Conservation (phyloP, 768 basidiomycete genomes). For the Amanita inopinata region DNA sequence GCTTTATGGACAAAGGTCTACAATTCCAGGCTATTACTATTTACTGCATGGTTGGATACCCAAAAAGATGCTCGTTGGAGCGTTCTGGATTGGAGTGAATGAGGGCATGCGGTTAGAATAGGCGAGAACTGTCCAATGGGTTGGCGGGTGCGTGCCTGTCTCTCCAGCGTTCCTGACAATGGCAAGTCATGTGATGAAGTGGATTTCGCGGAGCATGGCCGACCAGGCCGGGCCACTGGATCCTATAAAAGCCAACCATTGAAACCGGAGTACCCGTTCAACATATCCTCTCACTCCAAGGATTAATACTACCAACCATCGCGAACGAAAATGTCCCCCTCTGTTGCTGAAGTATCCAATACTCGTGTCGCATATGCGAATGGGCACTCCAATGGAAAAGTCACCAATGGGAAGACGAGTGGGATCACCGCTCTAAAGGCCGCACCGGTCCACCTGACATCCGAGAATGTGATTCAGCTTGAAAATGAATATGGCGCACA, state of each 20-base stretch:
- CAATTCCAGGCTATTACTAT: too few species aligned
- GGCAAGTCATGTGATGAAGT: not conserved
- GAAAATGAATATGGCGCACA: constrained; percentile 82
- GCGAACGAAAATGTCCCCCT: constrained; percentile 5
- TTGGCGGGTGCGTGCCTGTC: too few species aligned
- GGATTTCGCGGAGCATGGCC: not conserved
- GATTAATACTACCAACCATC: not conserved
- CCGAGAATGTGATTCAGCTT: constrained; percentile 65
- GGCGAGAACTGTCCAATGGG: too few species aligned
- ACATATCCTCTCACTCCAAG: not conserved
- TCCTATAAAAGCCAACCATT: not conserved
- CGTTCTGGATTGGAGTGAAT: too few species aligned
- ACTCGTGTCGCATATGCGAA: not conserved
- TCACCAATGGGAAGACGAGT: constrained; percentile 10
- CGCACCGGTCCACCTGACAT: constrained; percentile 26
- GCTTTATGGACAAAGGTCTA: too few species aligned
- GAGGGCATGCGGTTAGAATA: too few species aligned
- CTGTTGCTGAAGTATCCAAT: constrained; percentile 1
- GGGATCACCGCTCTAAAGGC: constrained; percentile 4
- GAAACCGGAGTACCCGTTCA: not conserved
- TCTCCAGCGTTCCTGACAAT: not conserved
- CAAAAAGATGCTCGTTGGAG: too few species aligned
- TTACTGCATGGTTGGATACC: too few species aligned
- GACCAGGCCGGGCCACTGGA: not conserved
- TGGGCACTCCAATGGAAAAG: constrained; percentile 11